Percentiles rank a stretch among this genome's conserved stretches.
phyloP scores from a whole-genome alignment of 78 protist species.

The Guillardia theta region DNA sequence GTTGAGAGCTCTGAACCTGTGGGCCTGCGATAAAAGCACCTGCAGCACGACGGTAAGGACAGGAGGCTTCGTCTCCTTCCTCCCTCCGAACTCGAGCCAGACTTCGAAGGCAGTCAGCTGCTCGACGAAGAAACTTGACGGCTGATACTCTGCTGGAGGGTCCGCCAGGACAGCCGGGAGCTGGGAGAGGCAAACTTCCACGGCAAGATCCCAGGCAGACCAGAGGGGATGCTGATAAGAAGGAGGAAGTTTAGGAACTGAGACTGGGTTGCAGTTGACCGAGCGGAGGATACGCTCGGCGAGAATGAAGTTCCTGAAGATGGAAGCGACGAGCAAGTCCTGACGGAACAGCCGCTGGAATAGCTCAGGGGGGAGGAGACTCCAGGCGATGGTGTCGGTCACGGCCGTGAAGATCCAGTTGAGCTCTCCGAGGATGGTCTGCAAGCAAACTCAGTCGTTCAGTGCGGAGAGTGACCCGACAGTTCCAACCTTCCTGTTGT shows the following conservation, averaged over 20 bases:
- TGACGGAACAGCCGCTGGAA: constrained; percentile 91
- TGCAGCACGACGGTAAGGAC: background rate
- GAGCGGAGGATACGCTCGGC: constrained; percentile 93
- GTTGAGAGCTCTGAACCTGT: constrained; percentile 86
- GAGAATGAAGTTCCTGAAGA: constrained; percentile 95
- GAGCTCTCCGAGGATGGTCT: constrained; percentile 92
- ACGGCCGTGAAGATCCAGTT: constrained; percentile 98
- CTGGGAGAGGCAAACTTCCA: constrained; percentile 75
- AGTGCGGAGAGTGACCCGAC: too few species aligned
- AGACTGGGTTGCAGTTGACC: constrained; percentile 89
- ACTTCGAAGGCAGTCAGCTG: constrained; percentile 93
- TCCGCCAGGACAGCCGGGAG: background rate
- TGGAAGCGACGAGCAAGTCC: constrained; percentile 90
- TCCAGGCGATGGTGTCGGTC: constrained; percentile 99
- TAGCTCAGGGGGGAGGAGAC: constrained; percentile 45
- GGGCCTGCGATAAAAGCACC: constrained; percentile 83
- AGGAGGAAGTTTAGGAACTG: constrained; percentile 89
- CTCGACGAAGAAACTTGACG: constrained; percentile 81
- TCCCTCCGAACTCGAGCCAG: constrained; percentile 91
- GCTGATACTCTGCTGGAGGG: constrained; percentile 17
- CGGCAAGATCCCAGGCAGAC: constrained; percentile 94
- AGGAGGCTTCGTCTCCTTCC: background rate
- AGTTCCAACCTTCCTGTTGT: too few species aligned
- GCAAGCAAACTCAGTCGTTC: too few species aligned
- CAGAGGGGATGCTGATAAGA: constrained; percentile 68